A percentile compares a stretch with the other conserved stretches of the same genome.
Conservation (phyloP, 2,329 filamentous ascomycete genomes). For the Pyrenophora teres region DNA sequence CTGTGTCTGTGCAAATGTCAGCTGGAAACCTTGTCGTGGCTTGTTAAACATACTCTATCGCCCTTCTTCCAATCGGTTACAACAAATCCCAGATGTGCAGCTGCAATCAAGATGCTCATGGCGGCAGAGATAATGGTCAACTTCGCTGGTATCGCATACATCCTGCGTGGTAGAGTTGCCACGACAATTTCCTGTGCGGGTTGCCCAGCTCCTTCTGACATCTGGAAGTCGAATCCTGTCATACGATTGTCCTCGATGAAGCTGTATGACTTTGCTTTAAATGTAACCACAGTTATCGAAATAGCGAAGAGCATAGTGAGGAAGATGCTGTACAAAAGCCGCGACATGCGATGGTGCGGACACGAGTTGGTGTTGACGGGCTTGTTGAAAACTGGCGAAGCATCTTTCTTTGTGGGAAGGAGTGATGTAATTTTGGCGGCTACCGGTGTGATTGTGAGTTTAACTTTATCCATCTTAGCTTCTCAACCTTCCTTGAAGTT, state of each 20-base stretch:
- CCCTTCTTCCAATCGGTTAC: constrained; percentile 32
- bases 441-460: constrained; percentile 12
- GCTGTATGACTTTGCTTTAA: constrained; percentile 38
- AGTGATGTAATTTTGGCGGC: constrained; percentile 19
- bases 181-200: constrained; percentile 22
- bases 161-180: constrained; percentile 34
- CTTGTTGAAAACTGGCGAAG: constrained; percentile 10
- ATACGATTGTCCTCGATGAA: constrained; percentile 42
- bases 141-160: constrained; percentile 37
- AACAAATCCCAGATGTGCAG: constrained; percentile 31
- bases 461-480: constrained; percentile 19
- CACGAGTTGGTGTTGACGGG: constrained; percentile 16
- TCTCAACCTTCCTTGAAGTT: neutral
- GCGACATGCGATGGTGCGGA: constrained; percentile 26
- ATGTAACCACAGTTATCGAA: constrained; percentile 27
- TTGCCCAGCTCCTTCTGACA: constrained; percentile 16
- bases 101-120: constrained; percentile 27
- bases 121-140: constrained; percentile 31
- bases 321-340: constrained; percentile 23
- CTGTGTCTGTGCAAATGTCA: constrained; percentile 27
- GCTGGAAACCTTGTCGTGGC: neutral
- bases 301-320: constrained; percentile 27
- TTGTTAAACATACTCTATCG: constrained; percentile 23
- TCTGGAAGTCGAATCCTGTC: constrained; percentile 37
- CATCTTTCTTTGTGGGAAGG: constrained; percentile 16